Percentiles rank a stretch among this genome's conserved stretches.
These are phyloP conservation scores for Huntiella moniliformis DNA, from an alignment of 2,329 filamentous ascomycete genomes.

Conservation along the genomic window DNA sequence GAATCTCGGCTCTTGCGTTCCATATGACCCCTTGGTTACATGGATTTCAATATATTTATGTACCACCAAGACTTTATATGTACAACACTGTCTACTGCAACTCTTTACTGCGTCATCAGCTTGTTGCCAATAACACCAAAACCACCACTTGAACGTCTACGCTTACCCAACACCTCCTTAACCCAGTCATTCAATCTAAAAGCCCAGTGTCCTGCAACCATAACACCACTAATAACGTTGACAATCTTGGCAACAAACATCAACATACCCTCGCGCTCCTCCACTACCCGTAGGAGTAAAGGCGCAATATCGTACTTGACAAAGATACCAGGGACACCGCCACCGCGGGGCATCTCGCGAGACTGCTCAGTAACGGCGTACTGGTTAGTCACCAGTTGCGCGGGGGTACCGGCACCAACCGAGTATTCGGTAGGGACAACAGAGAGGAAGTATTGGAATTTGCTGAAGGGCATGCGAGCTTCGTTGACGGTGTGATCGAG, in stretches of 20 bases:
- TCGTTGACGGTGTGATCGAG: constrained; percentile 76
- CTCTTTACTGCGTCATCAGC: constrained; percentile 14
- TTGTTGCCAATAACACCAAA: constrained; percentile 34
- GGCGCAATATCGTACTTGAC: constrained; percentile 99
- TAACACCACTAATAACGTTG: constrained; percentile 75
- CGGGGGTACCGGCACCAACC: constrained; percentile 26
- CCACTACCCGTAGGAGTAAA: constrained; percentile 68
- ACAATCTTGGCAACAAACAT: constrained; percentile 63
- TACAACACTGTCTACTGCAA: background rate
- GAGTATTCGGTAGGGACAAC: constrained; percentile 90
- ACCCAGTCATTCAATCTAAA: constrained; percentile 72
- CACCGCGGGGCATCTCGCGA: constrained; percentile 45
- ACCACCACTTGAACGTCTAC: constrained; percentile 24
- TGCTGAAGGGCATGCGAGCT: constrained; percentile 67
- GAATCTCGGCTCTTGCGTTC: no score
- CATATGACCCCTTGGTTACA: no score
- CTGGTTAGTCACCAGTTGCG: constrained; percentile 63
- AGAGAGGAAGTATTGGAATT: constrained; percentile 94
- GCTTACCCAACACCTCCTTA: constrained; percentile 32
- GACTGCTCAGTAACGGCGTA: constrained; percentile 91
- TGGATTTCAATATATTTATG: background rate
- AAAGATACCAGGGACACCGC: constrained; percentile 67
- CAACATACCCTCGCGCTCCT: constrained; percentile 59
- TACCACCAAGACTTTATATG: background rate
- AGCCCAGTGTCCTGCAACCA: constrained; percentile 87